Conservation (phyloP, 371 early-diverging fungal genomes). For the Zancudomyces culisetae region DNA sequence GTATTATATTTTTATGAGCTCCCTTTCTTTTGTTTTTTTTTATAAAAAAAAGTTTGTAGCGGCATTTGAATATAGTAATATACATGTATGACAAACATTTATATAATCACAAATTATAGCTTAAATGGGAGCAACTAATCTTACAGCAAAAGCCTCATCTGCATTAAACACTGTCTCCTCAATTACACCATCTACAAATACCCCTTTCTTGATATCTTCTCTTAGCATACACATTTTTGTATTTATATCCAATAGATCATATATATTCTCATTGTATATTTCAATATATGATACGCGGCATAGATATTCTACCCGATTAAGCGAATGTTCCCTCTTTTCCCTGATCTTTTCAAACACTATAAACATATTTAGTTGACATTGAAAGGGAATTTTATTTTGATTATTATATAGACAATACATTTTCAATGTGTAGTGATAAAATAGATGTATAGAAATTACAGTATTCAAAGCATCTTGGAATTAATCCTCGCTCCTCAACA, state of each 20-base stretch:
- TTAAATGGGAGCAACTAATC: too few species aligned
- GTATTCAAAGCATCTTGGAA: slow-evolving; percentile 37
- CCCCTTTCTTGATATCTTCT: slow-evolving; percentile 39
- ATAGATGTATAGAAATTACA: slow-evolving; percentile 1
- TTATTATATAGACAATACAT: too few species aligned
- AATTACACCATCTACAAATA: slow-evolving; percentile 34
- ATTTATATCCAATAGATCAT: slow-evolving; percentile 52
- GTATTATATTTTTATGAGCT: too few species aligned
- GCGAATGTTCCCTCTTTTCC: slow-evolving; percentile 18
- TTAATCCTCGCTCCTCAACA: slow-evolving; percentile 30
- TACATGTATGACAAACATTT: too few species aligned
- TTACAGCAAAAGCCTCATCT: slow-evolving; percentile 33
- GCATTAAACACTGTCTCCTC: slow-evolving; percentile 35
- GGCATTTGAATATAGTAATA: too few species aligned
- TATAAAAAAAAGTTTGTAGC: too few species aligned
- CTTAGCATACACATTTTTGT: slow-evolving; percentile 28
- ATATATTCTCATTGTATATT: slow-evolving; percentile 83
- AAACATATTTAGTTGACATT: too few species aligned
- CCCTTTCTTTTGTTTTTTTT: too few species aligned
- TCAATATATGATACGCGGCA: slow-evolving; percentile 68
- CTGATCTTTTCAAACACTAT: slow-evolving; percentile 28
- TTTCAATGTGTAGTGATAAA: slow-evolving; percentile 1
- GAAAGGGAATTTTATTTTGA: too few species aligned
- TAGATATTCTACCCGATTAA: slow-evolving; percentile 31
- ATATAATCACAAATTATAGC: too few species aligned